Evolutionary conservation across 257 asterid genomes (phyloP).

Genomic region (Cordia subcordata): DNA sequence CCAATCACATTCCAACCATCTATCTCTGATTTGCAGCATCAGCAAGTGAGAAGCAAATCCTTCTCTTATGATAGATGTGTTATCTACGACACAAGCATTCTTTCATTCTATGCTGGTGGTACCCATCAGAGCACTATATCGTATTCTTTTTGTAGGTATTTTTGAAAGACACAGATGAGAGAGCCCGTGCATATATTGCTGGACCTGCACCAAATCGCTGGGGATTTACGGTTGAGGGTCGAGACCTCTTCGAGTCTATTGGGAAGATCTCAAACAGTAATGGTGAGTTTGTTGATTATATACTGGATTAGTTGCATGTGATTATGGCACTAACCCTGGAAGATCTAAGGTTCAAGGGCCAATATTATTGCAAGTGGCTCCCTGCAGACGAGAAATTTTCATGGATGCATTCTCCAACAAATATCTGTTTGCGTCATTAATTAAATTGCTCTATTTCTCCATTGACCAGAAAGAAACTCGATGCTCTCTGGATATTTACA

Average conservation of each 20-base stretch:
- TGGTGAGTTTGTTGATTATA: slow-evolving; percentile 38
- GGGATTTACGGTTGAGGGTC: slow-evolving; percentile 90
- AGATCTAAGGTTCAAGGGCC: too few relatives aligned
- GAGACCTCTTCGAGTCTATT: slow-evolving; percentile 60
- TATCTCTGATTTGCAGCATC: slow-evolving; percentile 77
- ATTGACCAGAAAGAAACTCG: too few relatives aligned
- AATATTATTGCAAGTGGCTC: too few relatives aligned
- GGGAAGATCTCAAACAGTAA: slow-evolving; percentile 29
- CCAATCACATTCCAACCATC: slow-evolving; percentile 69
- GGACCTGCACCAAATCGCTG: slow-evolving; percentile 99
- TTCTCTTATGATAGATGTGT: not conserved
- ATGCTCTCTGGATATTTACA: too few relatives aligned
- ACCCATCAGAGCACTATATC: not conserved
- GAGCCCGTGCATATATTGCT: slow-evolving; percentile 99
- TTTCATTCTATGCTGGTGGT: not conserved
- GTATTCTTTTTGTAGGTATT: slow-evolving; percentile 53
- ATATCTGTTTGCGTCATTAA: too few relatives aligned
- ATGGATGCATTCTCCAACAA: too few relatives aligned
- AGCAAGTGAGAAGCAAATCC: slow-evolving; percentile 53
- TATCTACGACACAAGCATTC: not conserved
- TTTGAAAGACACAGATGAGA: slow-evolving; percentile 95
- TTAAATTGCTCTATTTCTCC: too few relatives aligned
- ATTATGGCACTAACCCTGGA: too few relatives aligned
- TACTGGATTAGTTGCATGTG: not conserved
- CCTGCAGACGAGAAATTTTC: too few relatives aligned